Conservation (phyloP, 371 early-diverging fungal species). For the Smittium culicis region DNA sequence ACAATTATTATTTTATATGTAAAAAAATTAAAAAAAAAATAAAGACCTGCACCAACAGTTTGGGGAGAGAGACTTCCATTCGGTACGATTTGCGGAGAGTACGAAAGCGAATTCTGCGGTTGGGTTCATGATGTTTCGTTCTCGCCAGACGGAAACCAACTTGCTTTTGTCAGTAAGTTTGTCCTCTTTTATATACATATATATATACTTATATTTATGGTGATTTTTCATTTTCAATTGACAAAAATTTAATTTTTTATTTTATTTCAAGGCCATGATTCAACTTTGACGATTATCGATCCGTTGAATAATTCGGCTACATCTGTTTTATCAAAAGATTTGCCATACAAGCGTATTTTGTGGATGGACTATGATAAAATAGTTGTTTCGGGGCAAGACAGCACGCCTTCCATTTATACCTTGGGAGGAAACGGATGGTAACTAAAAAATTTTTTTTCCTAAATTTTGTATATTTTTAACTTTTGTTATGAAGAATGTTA, state of each 20-base stretch:
- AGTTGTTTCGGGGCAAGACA: conserved; percentile 86
- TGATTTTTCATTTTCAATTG: not conserved
- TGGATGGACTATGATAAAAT: conserved; percentile 65
- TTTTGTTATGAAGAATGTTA: no score
- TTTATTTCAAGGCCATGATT: conserved; percentile 61
- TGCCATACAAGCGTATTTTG: conserved; percentile 65
- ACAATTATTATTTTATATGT: no score
- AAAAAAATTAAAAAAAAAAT: no score
- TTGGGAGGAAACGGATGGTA: conserved; percentile 50
- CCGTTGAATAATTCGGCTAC: conserved; percentile 45
- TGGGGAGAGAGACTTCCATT: conserved; percentile 95
- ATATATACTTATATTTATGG: not conserved
- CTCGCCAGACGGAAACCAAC: conserved; percentile 73
- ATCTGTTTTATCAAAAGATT: conserved; percentile 43
- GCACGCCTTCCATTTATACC: conserved; percentile 67
- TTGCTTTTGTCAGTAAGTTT: conserved; percentile 55
- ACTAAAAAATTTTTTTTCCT: conserved; percentile 9
- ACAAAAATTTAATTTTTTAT: not conserved
- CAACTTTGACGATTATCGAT: conserved; percentile 57
- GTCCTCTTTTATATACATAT: no score
- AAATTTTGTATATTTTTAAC: no score
- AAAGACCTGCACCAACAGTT: conserved; percentile 48
- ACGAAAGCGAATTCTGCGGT: conserved; percentile 58
- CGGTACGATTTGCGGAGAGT: conserved; percentile 85
- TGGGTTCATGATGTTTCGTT: conserved; percentile 92